Evolutionary conservation across 345 rosid species (phyloP), one percentile per base, ranked within the genome.

Genomic region (Camelina laxa): DNA sequence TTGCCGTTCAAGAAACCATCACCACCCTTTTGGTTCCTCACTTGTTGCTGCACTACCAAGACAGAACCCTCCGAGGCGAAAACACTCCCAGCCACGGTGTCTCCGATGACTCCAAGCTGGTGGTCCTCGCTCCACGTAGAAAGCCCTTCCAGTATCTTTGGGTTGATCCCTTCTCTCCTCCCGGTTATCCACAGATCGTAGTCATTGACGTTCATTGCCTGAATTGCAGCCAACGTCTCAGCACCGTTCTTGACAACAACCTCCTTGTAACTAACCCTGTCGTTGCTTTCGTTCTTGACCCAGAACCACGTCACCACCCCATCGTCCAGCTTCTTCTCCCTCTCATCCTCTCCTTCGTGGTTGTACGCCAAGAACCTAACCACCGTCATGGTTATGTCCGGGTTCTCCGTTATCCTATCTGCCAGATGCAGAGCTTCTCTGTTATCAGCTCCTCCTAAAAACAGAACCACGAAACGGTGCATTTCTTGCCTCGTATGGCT

Each of bases 111-210:
- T 33, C 97, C 97, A 19, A 87, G 78, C 53, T 86, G 90, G 12
- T 55, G 54, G 41, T 86, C 75, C 3, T 84, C 84, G 38, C 84
- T 82, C 98, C 97, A 91, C 15, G 74, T 70, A 3, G 81, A 65
- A 27, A 93, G 20, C 15, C 98, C 94, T 33, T 88, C 84, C 33
- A 87, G 61, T 5, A 91, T 74, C 39, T 77, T 83, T 0, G 88
- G 90, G 31, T 88, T 88, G 1, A 85, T 83, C 48, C 92, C 91
- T 57, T 85, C 86, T 58, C 75, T 73, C 48, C 91, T 89, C 16
- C 98, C 98, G 2, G 85, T 81, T 15, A 93, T 87, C 96, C 94
- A 91, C 2, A 93, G 77, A 64, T 93, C 92, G 19, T 68, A 79
- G 27, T 76, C 70, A 6, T 60, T 70, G 1, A 73, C 83, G 2